Evolutionary conservation across 2,329 filamentous ascomycete species (phyloP), one percentile per base, ranked within the genome.

Genomic region (Beauveria medogensis): DNA sequence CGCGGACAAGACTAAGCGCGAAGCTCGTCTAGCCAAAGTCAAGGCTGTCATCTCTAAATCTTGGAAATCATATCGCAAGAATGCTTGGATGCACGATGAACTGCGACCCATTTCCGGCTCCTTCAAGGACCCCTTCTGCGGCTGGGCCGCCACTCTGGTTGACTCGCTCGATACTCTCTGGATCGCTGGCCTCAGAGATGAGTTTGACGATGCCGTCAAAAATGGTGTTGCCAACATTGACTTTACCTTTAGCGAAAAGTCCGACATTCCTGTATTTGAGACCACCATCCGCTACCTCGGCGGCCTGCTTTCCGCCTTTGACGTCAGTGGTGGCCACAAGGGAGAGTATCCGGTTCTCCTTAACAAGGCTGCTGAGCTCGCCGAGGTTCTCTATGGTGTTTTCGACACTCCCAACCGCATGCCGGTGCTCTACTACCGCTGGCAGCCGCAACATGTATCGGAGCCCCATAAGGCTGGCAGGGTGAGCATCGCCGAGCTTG

Each of bases 361-460:
- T 37, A 83, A 87, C 59, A 94, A 95, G 74, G 90, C 91, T 1
- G 80, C 88, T 41, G 88, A 93, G 73, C 82, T 94, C 28, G 91
- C 85, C 44, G 89, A 93, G 67, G 82, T 96, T 63, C 77, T 96
- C 37, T 91, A 92, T 77, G 86, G 88, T 58, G 83, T 89, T 4
- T 96, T 96, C 68, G 91, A 96, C 73, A 97, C 93, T 0, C 92
- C 92, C 1, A 97, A 97, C 72, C 86, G 91, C 67, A 95, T 97
- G 90, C 92, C 93, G 3, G 75, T 91, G 6, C 81, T 91, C 5
- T 92, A 87, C 73, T 95, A 93, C 74, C 77, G 81, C 64, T 96
- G 89, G 90, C 82, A 84, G 67, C 89, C 88, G 65, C 75, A 81
- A 18, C 84, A 79, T 67, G 81, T 83, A 10, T 83, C 82, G 3